Conservation (phyloP, 371 early-diverging fungal genomes). For the Mortierella sp. region DNA sequence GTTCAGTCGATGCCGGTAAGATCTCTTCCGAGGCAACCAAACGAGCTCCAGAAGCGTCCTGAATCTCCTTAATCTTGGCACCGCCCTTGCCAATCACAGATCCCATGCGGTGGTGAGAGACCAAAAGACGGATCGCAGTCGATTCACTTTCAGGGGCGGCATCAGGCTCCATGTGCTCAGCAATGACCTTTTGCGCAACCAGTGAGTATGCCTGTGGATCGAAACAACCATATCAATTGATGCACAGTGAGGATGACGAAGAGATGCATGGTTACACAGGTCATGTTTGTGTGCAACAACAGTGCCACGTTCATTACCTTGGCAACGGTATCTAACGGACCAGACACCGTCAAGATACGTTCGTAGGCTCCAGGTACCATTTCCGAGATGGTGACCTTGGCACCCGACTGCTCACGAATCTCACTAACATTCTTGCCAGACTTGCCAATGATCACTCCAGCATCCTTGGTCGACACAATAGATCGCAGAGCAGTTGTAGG, state of each 20-base stretch:
- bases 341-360: constrained; percentile 79
- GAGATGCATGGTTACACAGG: background rate
- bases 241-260: background rate
- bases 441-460: constrained; percentile 88
- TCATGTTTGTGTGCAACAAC: background rate
- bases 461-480: constrained; percentile 83
- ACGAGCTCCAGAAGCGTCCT: constrained; percentile 85
- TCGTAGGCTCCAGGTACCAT: constrained; percentile 79
- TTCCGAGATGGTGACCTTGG: constrained; percentile 83
- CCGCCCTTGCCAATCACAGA: constrained; percentile 94
- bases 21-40: constrained; percentile 84
- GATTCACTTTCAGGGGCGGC: constrained; percentile 56
- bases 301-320: constrained; percentile 60
- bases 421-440: constrained; percentile 84
- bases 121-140: constrained; percentile 75
- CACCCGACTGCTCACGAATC: constrained; percentile 78
- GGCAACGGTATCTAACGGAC: constrained; percentile 78
- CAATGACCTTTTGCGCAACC: constrained; percentile 71
- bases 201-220: constrained; percentile 71
- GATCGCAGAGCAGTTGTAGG: constrained; percentile 70
- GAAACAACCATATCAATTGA: background rate
- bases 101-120: constrained; percentile 85
- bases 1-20: constrained; percentile 79
- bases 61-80: constrained; percentile 83
- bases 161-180: constrained; percentile 59